Evolutionary conservation across 1,139 yeast genomes (phyloP), one percentile per base, ranked within the genome.

Genomic region (Suhomyces choctaworum): DNA sequence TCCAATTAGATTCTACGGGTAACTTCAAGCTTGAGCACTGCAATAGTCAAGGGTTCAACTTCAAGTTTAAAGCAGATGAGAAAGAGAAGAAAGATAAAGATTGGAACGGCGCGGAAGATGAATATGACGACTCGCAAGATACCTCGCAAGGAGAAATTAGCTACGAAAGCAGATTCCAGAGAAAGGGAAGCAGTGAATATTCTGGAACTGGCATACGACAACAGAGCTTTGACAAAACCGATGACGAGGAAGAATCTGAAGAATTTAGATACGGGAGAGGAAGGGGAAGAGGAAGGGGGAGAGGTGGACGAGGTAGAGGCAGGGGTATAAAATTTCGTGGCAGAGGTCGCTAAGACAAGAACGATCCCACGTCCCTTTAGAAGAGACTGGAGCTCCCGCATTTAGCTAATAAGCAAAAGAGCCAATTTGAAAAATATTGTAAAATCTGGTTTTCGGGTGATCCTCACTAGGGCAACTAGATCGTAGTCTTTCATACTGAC

Each of bases 21-120:
- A 54, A 58, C 37, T 56, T 58, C 44, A 50, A 52, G 29, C 48
- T 64, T 13, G 64, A 60, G 22, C 51, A 58, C 34, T 54, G 65
- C 40, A 51, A 46, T 32, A 58, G 66, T 39, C 64, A 57, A 37
- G 70, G 70, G 3, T 63, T 64, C 40, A 62, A 61, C 39, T 64
- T 64, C 35, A 51, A 51, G 16, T 60, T 56, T 44, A 62, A 62
- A 33, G 36, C 41, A 6, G 39, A 46, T 14, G 42, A 41, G 30
- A 27, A 35, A 31, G 29, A 36, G 17, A 15, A 27, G 20, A 19
- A 26, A 32, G 26, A 20, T 20, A 20, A 27, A 25, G 30, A 16
- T 19, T 16, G 27, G 15, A 29, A 29, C 11, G 38, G 32, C 5
- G 31, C 22, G 7, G 44, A 37, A 5, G 38, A 28, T 2, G 34